These are phyloP conservation scores for Dillenia suffruticosa DNA, from an alignment of 164 flowering plant genomes.

Conservation along the genomic window DNA sequence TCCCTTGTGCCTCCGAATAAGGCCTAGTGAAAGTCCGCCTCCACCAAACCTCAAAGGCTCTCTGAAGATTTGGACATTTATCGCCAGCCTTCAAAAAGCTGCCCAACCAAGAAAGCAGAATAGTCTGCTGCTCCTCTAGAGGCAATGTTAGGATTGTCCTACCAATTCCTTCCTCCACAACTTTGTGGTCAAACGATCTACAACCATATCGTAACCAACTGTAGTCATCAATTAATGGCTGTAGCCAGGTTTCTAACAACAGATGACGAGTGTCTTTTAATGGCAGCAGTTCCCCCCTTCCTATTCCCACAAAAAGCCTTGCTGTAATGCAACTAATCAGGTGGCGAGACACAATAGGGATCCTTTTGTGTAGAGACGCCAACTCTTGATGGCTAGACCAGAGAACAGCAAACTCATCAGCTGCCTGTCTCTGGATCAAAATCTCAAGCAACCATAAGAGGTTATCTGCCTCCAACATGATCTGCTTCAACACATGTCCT, in stretches of 20 bases:
- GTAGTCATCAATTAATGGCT: slow-evolving; percentile 89
- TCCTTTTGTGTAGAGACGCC: slow-evolving; percentile 51
- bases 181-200: slow-evolving; percentile 77
- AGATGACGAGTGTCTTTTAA: slow-evolving; percentile 68
- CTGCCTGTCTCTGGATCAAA: slow-evolving; percentile 62
- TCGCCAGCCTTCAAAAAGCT: slow-evolving; percentile 81
- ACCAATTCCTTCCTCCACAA: slow-evolving; percentile 97
- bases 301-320: slow-evolving; percentile 82
- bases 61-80: slow-evolving; percentile 90
- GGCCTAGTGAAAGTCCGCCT: slow-evolving; percentile 82
- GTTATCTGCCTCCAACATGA: slow-evolving; percentile 76
- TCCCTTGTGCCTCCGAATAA: slow-evolving; percentile 31
- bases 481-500: slow-evolving; percentile 51
- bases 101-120: slow-evolving; percentile 82
- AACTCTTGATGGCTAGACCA: slow-evolving; percentile 84
- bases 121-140: slow-evolving; percentile 84
- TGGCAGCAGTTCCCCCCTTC: slow-evolving; percentile 85
- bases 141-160: slow-evolving; percentile 91
- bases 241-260: slow-evolving; percentile 79
- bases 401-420: slow-evolving; percentile 68
- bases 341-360: slow-evolving; percentile 68
- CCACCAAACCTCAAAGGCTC: slow-evolving; percentile 99
- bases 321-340: slow-evolving; percentile 80
- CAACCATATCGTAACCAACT: slow-evolving; percentile 83
- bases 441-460: slow-evolving; percentile 92